phyloP scores from a whole-genome alignment of 768 basidiomycete species.

The Boletales sp. region DNA sequence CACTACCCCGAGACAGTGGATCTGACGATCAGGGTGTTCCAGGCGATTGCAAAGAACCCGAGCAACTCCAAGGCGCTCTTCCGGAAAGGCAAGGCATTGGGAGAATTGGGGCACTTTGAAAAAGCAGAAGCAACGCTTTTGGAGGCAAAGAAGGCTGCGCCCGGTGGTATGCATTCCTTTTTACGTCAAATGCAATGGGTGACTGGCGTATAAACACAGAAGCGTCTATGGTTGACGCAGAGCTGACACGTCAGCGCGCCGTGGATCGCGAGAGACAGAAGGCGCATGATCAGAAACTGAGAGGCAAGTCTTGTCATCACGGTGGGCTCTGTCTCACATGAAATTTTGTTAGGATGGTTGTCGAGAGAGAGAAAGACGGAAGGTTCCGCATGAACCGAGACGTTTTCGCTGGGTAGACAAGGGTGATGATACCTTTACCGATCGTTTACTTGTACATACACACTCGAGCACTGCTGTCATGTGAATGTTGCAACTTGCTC shows the following conservation, averaged over 20 bases:
- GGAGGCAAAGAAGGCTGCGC: constrained; percentile 62
- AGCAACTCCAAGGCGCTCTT: constrained; percentile 77
- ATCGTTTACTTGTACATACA: not conserved
- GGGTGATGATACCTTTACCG: constrained; percentile 19
- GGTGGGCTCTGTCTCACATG: constrained; percentile 1
- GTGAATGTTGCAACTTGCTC: constrained; percentile 3
- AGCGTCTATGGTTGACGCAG: constrained; percentile 54
- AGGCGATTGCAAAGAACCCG: constrained; percentile 75
- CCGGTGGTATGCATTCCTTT: constrained; percentile 42
- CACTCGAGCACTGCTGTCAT: constrained; percentile 4
- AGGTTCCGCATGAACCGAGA: constrained; percentile 1
- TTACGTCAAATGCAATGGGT: not conserved
- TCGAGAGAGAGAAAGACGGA: constrained; percentile 30
- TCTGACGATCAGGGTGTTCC: constrained; percentile 1
- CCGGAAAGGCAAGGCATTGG: constrained; percentile 76
- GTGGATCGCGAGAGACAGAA: constrained; percentile 67
- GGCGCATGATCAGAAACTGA: constrained; percentile 65
- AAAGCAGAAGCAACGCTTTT: constrained; percentile 63
- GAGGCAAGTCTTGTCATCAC: constrained; percentile 43
- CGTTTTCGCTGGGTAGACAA: not conserved
- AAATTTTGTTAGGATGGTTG: constrained; percentile 26
- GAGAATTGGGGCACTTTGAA: constrained; percentile 73
- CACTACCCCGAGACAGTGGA: not conserved
- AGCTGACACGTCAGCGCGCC: constrained; percentile 55
- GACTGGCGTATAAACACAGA: constrained; percentile 36